A percentile compares a stretch with the other conserved stretches of the same genome.
Evolutionary conservation across 805 yeast genomes (phyloP).

Genomic region (Priceomyces carsonii): DNA sequence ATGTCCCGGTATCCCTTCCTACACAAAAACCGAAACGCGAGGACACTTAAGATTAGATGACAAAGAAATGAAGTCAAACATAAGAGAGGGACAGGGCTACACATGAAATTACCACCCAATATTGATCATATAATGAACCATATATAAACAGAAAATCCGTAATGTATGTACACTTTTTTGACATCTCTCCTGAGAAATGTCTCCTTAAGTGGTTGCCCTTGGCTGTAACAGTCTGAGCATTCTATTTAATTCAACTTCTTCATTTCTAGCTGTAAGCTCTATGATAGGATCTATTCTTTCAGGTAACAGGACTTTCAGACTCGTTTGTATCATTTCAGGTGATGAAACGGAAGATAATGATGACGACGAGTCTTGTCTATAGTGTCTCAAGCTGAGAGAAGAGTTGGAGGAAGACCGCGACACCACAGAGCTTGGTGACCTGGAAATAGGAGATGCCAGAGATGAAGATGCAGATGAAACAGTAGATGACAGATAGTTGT

Average conservation of each 20-base stretch:
- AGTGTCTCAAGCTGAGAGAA: slow-evolving; percentile 14
- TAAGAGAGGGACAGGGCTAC: no score
- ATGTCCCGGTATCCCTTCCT: no score
- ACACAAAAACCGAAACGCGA: no score
- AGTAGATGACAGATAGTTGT: slow-evolving; percentile 2
- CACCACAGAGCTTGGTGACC: slow-evolving; percentile 6
- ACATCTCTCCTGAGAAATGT: no score
- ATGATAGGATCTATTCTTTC: slow-evolving; percentile 32
- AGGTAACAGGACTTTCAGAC: background rate
- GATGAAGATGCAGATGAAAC: slow-evolving; percentile 8
- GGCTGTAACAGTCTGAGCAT: slow-evolving; percentile 18
- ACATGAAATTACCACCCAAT: no score
- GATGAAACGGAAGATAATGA: slow-evolving; percentile 19
- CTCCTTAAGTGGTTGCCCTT: background rate
- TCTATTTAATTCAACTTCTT: slow-evolving; percentile 32
- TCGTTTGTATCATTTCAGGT: slow-evolving; percentile 6
- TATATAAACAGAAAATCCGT: no score
- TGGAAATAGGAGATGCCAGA: slow-evolving; percentile 7
- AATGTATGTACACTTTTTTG: no score
- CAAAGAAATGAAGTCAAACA: no score
- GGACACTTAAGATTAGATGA: no score
- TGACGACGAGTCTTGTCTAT: slow-evolving; percentile 17
- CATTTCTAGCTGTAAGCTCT: slow-evolving; percentile 36
- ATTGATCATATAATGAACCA: no score
- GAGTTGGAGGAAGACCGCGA: slow-evolving; percentile 19